phyloP scores from a whole-genome alignment of 2,329 filamentous ascomycete species.

The Penicillium sp. region DNA sequence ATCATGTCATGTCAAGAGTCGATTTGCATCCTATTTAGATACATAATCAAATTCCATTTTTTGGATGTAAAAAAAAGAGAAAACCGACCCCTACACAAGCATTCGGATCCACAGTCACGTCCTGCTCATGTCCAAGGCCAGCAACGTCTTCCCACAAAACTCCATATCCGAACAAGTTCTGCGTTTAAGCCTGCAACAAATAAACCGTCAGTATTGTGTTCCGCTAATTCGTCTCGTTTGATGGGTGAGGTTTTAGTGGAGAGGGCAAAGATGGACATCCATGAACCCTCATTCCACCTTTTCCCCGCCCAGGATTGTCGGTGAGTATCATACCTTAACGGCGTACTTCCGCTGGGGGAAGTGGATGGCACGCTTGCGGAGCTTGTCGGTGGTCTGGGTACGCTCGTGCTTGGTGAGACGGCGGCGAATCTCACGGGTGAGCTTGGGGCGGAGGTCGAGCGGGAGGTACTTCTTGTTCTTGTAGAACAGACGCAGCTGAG shows the following conservation, averaged over 20 bases:
- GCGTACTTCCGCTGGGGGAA: constrained; percentile 99
- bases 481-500: constrained; percentile 98
- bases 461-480: constrained; percentile 99
- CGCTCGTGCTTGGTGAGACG: constrained; percentile 90
- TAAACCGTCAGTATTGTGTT: constrained; percentile 8
- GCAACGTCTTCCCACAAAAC: constrained; percentile 38
- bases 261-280: neutral
- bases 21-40: constrained; percentile 45
- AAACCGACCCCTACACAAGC: constrained; percentile 34
- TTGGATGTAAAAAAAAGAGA: constrained; percentile 33
- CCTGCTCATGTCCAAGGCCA: constrained; percentile 30
- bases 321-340: constrained; percentile 73
- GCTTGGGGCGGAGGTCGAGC: constrained; percentile 96
- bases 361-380: constrained; percentile 92
- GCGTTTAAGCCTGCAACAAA: constrained; percentile 33
- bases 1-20: constrained; percentile 42
- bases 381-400: constrained; percentile 81
- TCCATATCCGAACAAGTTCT: constrained; percentile 36
- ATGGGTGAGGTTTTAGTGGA: neutral
- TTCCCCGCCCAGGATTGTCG: neutral
- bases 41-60: constrained; percentile 40
- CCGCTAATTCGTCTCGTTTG: neutral
- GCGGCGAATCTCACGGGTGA: constrained; percentile 97
- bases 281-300: neutral
- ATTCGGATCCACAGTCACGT: constrained; percentile 35